Evolutionary conservation across 805 yeast species (phyloP).

Genomic region (Metschnikowia hibisci): DNA sequence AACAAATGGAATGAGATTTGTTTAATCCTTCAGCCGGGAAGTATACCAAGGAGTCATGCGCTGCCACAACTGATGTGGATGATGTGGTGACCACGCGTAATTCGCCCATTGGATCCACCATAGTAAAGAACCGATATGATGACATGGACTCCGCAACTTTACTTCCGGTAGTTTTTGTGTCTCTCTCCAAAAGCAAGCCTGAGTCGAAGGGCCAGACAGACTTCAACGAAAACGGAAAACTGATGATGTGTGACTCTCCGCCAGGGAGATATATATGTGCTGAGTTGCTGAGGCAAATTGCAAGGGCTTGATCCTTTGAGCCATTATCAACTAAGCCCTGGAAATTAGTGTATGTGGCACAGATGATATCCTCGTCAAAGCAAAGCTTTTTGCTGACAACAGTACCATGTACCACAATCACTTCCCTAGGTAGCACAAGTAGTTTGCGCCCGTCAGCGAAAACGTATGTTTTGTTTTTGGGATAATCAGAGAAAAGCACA

Average conservation of each 20-base stretch:
- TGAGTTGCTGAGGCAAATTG: constrained; percentile 55
- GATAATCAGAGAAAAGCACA: constrained; percentile 21
- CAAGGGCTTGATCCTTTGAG: constrained; percentile 39
- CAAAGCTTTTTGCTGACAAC: constrained; percentile 45
- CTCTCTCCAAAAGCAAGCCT: constrained; percentile 64
- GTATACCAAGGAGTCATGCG: constrained; percentile 51
- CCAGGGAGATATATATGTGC: constrained; percentile 59
- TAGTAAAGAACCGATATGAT: constrained; percentile 50
- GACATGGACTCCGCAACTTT: constrained; percentile 6
- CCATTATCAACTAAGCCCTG: constrained; percentile 12
- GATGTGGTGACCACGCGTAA: constrained; percentile 69
- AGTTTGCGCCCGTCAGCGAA: constrained; percentile 33
- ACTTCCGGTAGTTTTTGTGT: constrained; percentile 15
- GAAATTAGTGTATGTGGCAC: constrained; percentile 62
- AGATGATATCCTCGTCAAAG: constrained; percentile 49
- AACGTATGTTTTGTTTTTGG: constrained; percentile 19
- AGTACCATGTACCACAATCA: constrained; percentile 49
- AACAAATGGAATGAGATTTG: constrained; percentile 44
- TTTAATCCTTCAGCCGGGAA: constrained; percentile 46
- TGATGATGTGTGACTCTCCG: constrained; percentile 57
- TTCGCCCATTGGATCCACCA: constrained; percentile 72
- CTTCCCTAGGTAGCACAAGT: constrained; percentile 35
- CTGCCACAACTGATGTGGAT: constrained; percentile 60
- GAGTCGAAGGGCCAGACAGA: constrained; percentile 61
- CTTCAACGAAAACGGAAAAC: constrained; percentile 64